Conservation (phyloP, 129 eudicot genomes). For the Tagetes erecta region DNA sequence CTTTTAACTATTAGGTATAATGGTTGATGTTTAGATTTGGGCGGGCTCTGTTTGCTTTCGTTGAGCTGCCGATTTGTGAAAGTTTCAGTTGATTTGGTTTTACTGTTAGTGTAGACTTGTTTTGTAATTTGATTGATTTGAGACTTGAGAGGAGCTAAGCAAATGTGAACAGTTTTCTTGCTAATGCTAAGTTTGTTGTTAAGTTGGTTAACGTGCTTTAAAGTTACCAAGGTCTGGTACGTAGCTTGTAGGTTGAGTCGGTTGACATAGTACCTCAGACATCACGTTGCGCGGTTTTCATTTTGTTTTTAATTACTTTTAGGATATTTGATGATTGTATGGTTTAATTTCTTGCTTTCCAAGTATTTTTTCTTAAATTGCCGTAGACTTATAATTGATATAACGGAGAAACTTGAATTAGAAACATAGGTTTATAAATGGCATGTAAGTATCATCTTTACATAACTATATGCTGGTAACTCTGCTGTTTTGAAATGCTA, state of each 20-base stretch:
- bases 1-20: neutral
- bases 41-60: neutral
- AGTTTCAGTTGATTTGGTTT: neutral
- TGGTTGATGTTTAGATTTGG: neutral
- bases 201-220: neutral
- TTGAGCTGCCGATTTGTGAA: conserved; percentile 3
- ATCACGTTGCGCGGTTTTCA: neutral
- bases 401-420: neutral
- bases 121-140: neutral
- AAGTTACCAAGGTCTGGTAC: neutral
- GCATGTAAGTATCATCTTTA: neutral
- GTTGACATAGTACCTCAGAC: neutral
- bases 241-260: neutral
- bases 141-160: neutral
- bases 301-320: neutral
- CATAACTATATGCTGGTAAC: neutral
- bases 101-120: neutral
- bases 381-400: neutral
- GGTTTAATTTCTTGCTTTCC: neutral
- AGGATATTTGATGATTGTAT: conserved; percentile 6
- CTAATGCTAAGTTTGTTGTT: neutral
- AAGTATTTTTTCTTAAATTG: neutral
- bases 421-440: neutral
- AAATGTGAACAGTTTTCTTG: conserved; percentile 8
- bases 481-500: neutral